phyloP scores from a whole-genome alignment of 2,329 filamentous ascomycete species.

The Aschersonia sp. region DNA sequence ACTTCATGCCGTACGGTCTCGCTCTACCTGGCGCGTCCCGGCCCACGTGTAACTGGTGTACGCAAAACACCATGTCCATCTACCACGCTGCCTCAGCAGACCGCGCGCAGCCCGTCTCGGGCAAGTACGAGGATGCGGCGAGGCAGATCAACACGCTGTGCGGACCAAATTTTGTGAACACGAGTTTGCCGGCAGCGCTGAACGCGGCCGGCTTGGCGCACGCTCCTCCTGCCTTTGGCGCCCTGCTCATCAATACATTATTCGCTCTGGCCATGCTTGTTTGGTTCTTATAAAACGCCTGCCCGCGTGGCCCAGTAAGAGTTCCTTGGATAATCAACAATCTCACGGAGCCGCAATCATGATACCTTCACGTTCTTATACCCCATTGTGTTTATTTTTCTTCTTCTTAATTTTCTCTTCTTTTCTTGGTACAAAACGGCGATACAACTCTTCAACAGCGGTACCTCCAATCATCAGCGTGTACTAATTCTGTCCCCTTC shows the following conservation, averaged over 20 bases:
- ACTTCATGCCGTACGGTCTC: conserved; percentile 71
- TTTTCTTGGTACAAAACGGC: too few relatives aligned
- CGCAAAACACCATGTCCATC: conserved; percentile 68
- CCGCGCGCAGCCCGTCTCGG: conserved; percentile 47
- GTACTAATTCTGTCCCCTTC: too few relatives aligned
- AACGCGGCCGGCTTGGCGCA: conserved; percentile 4
- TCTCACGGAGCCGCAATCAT: background rate
- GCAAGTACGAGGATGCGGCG: conserved; percentile 59
- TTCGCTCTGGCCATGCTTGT: conserved; percentile 7
- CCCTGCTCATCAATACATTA: conserved; percentile 3
- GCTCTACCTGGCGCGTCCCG: conserved; percentile 48
- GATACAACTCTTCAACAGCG: too few relatives aligned
- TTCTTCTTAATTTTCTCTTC: too few relatives aligned
- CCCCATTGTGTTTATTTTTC: too few relatives aligned
- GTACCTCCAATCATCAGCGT: too few relatives aligned
- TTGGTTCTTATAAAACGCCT: conserved; percentile 7
- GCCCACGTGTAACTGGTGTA: conserved; percentile 65
- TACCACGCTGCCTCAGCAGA: conserved; percentile 58
- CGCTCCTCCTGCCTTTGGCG: conserved; percentile 6
- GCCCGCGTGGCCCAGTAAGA: too few relatives aligned
- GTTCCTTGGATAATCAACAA: background rate
- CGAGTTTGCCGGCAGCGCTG: conserved; percentile 28
- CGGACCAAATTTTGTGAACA: conserved; percentile 42
- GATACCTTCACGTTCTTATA: background rate
- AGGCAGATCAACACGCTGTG: conserved; percentile 55